A percentile compares a stretch with the other conserved stretches of the same genome.
phyloP scores from a whole-genome alignment of 768 basidiomycete species.

The Boletus vermiculosoides region DNA sequence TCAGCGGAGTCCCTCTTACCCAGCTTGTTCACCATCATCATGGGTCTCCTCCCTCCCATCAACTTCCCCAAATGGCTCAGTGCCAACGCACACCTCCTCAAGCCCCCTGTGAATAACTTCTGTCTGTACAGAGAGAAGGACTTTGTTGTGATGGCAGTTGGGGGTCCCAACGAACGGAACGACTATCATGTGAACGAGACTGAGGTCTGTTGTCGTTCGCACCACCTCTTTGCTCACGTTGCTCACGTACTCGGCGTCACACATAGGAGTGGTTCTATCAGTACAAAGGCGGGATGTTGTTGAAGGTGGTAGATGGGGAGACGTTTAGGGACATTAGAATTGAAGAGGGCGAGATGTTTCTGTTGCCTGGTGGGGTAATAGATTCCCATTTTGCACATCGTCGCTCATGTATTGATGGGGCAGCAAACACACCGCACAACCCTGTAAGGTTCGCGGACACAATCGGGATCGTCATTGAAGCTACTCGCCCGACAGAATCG shows the following conservation, averaged over 20 bases:
- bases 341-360: constrained; percentile 95
- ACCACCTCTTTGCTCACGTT: neutral
- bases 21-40: constrained; percentile 26
- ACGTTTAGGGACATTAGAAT: constrained; percentile 84
- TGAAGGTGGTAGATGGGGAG: constrained; percentile 80
- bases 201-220: constrained; percentile 49
- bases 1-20: no score
- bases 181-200: constrained; percentile 97
- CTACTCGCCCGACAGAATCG: constrained; percentile 71
- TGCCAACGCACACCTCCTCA: constrained; percentile 74
- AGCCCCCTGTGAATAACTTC: constrained; percentile 93
- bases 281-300: constrained; percentile 88
- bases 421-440: constrained; percentile 95
- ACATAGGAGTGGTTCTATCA: constrained; percentile 97
- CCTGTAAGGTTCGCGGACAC: constrained; percentile 90
- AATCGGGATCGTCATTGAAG: constrained; percentile 88
- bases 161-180: constrained; percentile 91
- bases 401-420: neutral
- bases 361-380: constrained; percentile 79
- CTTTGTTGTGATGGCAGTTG: constrained; percentile 93
- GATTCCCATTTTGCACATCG: neutral
- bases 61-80: constrained; percentile 89
- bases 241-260: neutral
- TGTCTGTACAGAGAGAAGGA: constrained; percentile 81
- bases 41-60: constrained; percentile 78